A percentile compares a stretch with the other conserved stretches of the same genome.
These are phyloP conservation scores for Paecilomyces niveus DNA, from an alignment of 2,329 filamentous ascomycete genomes.

Conservation along the genomic window DNA sequence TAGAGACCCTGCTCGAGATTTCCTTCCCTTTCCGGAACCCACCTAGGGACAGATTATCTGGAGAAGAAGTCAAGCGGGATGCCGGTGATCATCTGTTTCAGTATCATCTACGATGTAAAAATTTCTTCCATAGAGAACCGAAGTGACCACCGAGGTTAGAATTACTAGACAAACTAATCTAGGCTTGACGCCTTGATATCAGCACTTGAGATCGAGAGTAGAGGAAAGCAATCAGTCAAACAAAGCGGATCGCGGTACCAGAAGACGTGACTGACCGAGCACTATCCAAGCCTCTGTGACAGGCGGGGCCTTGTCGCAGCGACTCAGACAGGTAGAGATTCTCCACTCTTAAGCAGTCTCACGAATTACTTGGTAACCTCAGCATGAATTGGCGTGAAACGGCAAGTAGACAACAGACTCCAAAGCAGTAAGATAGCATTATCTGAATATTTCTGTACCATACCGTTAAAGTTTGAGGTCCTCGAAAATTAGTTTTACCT, in stretches of 20 bases:
- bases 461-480: neutral
- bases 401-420: neutral
- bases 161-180: neutral
- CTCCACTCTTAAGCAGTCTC: neutral
- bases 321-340: neutral
- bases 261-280: neutral
- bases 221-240: neutral
- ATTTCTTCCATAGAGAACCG: neutral
- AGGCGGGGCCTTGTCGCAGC: neutral
- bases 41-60: neutral
- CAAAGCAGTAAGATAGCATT: neutral
- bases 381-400: neutral
- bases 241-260: neutral
- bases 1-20: neutral
- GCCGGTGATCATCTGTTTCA: neutral
- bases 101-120: neutral
- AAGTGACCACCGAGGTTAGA: neutral
- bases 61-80: neutral
- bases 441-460: neutral
- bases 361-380: neutral
- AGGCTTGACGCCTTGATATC: neutral
- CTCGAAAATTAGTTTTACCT: neutral
- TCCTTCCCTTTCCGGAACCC: neutral
- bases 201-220: neutral
- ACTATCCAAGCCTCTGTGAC: neutral